These are phyloP conservation scores for Talaromyces trachyspermus DNA, from an alignment of 495 filamentous ascomycete genomes.

Conservation along the genomic window DNA sequence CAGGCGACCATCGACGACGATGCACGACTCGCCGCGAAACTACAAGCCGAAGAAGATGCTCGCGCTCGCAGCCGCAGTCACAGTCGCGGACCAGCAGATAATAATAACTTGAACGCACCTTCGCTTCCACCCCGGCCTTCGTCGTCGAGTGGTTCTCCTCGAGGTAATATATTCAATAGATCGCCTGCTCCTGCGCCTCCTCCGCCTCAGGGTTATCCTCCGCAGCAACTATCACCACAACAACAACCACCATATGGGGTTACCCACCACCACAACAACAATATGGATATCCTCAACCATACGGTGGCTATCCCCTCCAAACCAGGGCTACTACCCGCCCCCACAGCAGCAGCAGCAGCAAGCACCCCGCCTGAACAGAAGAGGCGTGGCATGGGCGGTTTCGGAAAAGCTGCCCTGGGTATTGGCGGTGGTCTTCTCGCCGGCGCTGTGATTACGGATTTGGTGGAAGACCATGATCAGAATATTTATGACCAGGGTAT, in stretches of 20 bases:
- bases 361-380: slow-evolving; percentile 1
- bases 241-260: slow-evolving; percentile 31
- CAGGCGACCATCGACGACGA: slow-evolving; percentile 51
- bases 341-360: slow-evolving; percentile 2
- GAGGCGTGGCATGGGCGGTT: neutral
- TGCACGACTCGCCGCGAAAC: slow-evolving; percentile 62
- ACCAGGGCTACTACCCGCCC: slow-evolving; percentile 11
- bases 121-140: slow-evolving; percentile 11
- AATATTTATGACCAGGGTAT: slow-evolving; percentile 36
- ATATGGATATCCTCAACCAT: slow-evolving; percentile 35
- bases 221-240: slow-evolving; percentile 24
- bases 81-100: slow-evolving; percentile 14
- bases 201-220: slow-evolving; percentile 15
- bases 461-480: slow-evolving; percentile 51
- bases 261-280: neutral
- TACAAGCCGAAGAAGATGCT: slow-evolving; percentile 78
- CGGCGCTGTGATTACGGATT: slow-evolving; percentile 59
- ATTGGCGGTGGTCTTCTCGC: slow-evolving; percentile 70
- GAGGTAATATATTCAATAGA: slow-evolving; percentile 39
- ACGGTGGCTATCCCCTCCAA: slow-evolving; percentile 30
- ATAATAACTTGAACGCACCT: slow-evolving; percentile 2
- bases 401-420: slow-evolving; percentile 66
- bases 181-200: too few relatives aligned
- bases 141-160: slow-evolving; percentile 19
- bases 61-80: slow-evolving; percentile 27